Conservation (phyloP, 768 basidiomycete genomes). For the Rhizopogon salebrosus region DNA sequence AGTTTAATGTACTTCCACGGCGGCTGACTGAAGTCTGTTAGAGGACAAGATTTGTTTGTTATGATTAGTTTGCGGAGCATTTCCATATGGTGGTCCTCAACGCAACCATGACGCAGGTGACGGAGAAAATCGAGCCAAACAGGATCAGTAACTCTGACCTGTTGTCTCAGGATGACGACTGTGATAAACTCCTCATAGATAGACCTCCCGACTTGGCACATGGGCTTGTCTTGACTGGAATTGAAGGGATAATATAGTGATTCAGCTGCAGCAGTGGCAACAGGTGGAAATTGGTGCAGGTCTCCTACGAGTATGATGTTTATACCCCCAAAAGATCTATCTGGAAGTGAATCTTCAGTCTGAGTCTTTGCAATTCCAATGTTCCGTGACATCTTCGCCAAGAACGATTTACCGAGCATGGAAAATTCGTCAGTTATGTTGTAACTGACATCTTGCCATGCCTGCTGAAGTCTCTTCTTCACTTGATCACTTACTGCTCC, state of each 20-base stretch:
- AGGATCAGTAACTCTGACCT: conserved; percentile 25
- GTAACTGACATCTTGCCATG: too few relatives aligned
- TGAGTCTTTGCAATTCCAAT: not conserved
- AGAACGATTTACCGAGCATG: too few relatives aligned
- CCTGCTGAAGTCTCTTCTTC: too few relatives aligned
- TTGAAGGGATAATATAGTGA: conserved; percentile 7
- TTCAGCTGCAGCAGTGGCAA: conserved; percentile 4
- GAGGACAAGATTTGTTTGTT: not conserved
- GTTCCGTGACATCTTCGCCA: not conserved
- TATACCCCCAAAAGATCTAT: conserved; percentile 30
- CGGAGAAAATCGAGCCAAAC: conserved; percentile 28
- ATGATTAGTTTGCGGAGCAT: conserved; percentile 23
- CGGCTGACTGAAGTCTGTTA: conserved; percentile 10
- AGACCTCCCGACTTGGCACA: conserved; percentile 8
- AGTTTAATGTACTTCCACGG: conserved; percentile 21
- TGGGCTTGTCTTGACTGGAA: not conserved
- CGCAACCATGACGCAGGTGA: conserved; percentile 18
- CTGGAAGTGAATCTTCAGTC: not conserved
- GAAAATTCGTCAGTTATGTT: too few relatives aligned
- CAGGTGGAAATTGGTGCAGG: conserved; percentile 30
- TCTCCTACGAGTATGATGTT: conserved; percentile 38
- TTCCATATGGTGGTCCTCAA: conserved; percentile 17
- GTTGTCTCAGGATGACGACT: conserved; percentile 29
- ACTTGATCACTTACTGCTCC: too few relatives aligned
- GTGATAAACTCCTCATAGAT: conserved; percentile 25